Evolutionary conservation across 805 yeast genomes (phyloP), one percentile per base, ranked within the genome.

Genomic region (Candida taoyuanica): DNA sequence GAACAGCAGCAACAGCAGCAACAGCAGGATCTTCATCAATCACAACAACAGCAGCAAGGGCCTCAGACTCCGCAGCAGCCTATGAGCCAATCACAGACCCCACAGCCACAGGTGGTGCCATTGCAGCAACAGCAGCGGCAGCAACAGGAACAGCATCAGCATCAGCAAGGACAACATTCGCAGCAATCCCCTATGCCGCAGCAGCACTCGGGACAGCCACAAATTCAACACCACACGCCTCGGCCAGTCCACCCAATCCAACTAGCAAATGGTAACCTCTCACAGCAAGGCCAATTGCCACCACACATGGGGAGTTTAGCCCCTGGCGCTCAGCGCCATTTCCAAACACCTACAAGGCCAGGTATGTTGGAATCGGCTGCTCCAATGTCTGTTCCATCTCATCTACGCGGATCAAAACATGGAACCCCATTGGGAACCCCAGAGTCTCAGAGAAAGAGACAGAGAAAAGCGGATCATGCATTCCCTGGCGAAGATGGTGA

Each of bases 401-500:
- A 37, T 11, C 14, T 31, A 4, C 34, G 37, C 13, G 40, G 40
- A 3, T 34, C 39, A 3, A 39, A 43, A 18, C 46, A 43, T 16
- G 33, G 32, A 1, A 27, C 40, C 2, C 46, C 43, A 4, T 3
- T 11, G 19, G 46, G 43, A 12, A 47, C 50, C 0, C 50, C 55
- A 18, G 55, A 47, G 20, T 42, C 55, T 9, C 49, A 45, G n/a
- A 48, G 49, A 25, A 55, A 53, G 33, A 51, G 50, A 31, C 45
- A 38, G 24, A 52, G 55, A 49, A 49, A 52, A 33, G 46, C 57
- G 1, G 58, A 55, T 29, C 53, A 49, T 29, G 48, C 56, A 4
- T 34, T 47, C 33, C 51, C 56, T 24, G 56, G 55, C 31, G 59
- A 55, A 31, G 63, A 60, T 14, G 62, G 66, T 11, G 70, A 67